Percentiles rank a stretch among this genome's conserved stretches.
Evolutionary conservation across 2,329 filamentous ascomycete species (phyloP).

Genomic region (Rhynchosporium agropyri): DNA sequence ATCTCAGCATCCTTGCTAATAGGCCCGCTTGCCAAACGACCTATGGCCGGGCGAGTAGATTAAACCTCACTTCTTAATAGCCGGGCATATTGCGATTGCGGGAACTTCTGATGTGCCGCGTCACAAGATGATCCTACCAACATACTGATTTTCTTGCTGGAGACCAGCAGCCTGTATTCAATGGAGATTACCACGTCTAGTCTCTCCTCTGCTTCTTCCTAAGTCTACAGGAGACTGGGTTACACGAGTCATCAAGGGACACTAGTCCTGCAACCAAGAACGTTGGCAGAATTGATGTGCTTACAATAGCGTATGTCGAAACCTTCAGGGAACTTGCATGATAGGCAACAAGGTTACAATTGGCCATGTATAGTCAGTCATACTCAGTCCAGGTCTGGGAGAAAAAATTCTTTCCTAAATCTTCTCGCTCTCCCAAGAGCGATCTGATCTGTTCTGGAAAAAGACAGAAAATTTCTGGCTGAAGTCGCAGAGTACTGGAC

Average conservation of each 20-base stretch:
- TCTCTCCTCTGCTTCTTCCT: not conserved
- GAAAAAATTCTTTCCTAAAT: too few relatives aligned
- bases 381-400: too few relatives aligned
- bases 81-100: not conserved
- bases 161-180: not conserved
- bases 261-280: not conserved
- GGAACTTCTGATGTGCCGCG: slow-evolving; percentile 3
- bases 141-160: not conserved
- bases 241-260: too few relatives aligned
- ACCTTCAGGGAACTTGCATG: not conserved
- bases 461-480: too few relatives aligned
- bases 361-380: not conserved
- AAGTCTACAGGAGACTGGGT: not conserved
- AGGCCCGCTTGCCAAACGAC: not conserved
- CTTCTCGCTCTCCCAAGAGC: too few relatives aligned
- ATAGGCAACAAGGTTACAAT: not conserved
- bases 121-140: slow-evolving; percentile 4
- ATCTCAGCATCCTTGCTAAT: not conserved
- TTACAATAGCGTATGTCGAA: not conserved
- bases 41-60: not conserved
- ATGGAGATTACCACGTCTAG: not conserved
- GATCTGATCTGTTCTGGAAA: too few relatives aligned
- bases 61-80: slow-evolving; percentile 8
- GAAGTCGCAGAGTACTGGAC: too few relatives aligned
- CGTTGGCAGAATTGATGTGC: not conserved